Percentiles rank a stretch among this genome's conserved stretches.
phyloP scores from a whole-genome alignment of 2,329 filamentous ascomycete species.

The Xylariaceae sp. region DNA sequence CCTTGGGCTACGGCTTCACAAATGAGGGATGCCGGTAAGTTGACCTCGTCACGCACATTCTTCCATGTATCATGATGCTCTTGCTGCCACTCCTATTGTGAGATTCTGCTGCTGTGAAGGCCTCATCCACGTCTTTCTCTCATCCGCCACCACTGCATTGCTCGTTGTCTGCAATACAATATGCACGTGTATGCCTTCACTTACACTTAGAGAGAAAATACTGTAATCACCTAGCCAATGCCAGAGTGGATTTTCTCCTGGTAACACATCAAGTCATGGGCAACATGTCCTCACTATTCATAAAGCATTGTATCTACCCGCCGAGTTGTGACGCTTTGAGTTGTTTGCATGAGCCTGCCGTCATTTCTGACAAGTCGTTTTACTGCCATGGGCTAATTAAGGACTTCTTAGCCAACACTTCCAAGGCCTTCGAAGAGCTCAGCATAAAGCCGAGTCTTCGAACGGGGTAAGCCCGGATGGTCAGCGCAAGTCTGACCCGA shows the following conservation, averaged over 20 bases:
- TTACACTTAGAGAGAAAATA: not conserved
- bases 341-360: not conserved
- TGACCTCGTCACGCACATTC: slow-evolving; percentile 6
- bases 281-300: too few relatives aligned
- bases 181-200: not conserved
- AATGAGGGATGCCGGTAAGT: slow-evolving; percentile 62
- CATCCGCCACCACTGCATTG: not conserved
- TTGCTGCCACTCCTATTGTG: too few relatives aligned
- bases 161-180: not conserved
- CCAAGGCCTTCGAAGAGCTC: slow-evolving; percentile 53
- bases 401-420: slow-evolving; percentile 51
- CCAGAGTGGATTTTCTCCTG: not conserved
- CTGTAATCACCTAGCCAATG: not conserved
- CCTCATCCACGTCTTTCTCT: too few relatives aligned
- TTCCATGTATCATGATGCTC: not conserved
- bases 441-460: slow-evolving; percentile 47
- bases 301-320: too few relatives aligned
- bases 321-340: not conserved
- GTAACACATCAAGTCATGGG: too few relatives aligned
- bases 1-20: slow-evolving; percentile 58
- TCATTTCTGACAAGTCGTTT: not conserved
- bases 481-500: slow-evolving; percentile 45
- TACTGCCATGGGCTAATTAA: slow-evolving; percentile 14
- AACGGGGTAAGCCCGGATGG: slow-evolving; percentile 33
- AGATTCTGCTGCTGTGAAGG: too few relatives aligned